Percentiles rank a stretch among this genome's conserved stretches.
These are phyloP conservation scores for Rhododendron ferrugineum DNA, from an alignment of 148 eudicot genomes.

Conservation along the genomic window DNA sequence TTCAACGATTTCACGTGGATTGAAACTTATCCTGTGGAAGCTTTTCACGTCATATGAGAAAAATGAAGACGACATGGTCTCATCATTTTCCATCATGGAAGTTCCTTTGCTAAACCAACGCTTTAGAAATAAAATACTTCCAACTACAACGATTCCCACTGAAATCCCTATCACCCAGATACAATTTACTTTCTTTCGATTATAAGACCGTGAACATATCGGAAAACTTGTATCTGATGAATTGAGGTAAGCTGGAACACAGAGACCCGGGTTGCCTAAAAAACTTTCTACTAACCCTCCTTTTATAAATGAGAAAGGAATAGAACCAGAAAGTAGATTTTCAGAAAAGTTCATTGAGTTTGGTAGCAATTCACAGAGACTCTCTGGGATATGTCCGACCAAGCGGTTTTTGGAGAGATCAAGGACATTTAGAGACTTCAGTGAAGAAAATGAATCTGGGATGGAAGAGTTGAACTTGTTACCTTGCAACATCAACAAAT, in stretches of 20 bases:
- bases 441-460: conserved; percentile 56
- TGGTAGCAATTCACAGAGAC: conserved; percentile 52
- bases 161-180: conserved; percentile 61
- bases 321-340: conserved; percentile 70
- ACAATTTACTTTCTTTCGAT: conserved; percentile 41
- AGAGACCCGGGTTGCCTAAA: conserved; percentile 63
- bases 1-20: conserved; percentile 66
- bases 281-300: conserved; percentile 71
- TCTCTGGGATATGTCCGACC: conserved; percentile 59
- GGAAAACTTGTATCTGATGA: conserved; percentile 50
- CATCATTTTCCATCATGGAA: conserved; percentile 42
- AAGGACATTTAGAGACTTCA: conserved; percentile 63
- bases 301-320: conserved; percentile 52
- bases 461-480: conserved; percentile 66
- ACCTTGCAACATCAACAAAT: conserved; percentile 51
- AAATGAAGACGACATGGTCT: conserved; percentile 52
- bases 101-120: conserved; percentile 52
- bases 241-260: conserved; percentile 37
- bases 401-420: conserved; percentile 71
- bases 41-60: conserved; percentile 74
- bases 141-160: conserved; percentile 46
- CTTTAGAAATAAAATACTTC: conserved; percentile 41
- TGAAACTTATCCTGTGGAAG: conserved; percentile 72
- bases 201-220: conserved; percentile 33
- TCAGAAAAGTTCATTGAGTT: conserved; percentile 67